Evolutionary conservation across 371 early-diverging fungal species (phyloP).

Genomic region (Mucor plumbeus): DNA sequence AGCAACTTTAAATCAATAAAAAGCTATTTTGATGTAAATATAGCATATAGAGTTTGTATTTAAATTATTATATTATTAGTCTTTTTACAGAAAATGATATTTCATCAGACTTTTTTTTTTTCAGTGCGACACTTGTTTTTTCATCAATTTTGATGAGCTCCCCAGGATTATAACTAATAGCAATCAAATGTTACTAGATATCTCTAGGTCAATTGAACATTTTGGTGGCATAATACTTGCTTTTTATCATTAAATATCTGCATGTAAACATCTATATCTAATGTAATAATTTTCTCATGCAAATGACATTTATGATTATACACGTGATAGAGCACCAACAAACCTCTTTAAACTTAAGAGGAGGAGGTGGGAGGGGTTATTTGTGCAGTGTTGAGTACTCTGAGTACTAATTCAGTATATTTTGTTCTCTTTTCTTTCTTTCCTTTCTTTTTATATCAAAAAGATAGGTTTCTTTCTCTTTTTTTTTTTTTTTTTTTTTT

Average conservation of each 20-base stretch:
- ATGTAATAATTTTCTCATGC: not conserved
- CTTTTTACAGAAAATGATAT: too few relatives aligned
- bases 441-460: not conserved
- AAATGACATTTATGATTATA: not conserved
- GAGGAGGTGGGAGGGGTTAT: conserved; percentile 1
- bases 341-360: conserved; percentile 1
- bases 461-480: too few relatives aligned
- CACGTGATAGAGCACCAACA: not conserved
- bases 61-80: too few relatives aligned
- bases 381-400: not conserved
- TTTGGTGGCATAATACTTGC: not conserved
- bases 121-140: not conserved
- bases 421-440: not conserved
- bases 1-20: too few relatives aligned
- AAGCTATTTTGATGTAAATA: too few relatives aligned
- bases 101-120: not conserved
- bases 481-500: not conserved
- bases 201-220: not conserved
- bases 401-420: not conserved
- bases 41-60: too few relatives aligned
- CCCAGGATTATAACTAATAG: not conserved
- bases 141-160: not conserved
- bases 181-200: not conserved
- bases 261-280: too few relatives aligned
- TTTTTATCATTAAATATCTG: not conserved